phyloP scores from a whole-genome alignment of 164 flowering plant genomes.

The Vitis cinerea region DNA sequence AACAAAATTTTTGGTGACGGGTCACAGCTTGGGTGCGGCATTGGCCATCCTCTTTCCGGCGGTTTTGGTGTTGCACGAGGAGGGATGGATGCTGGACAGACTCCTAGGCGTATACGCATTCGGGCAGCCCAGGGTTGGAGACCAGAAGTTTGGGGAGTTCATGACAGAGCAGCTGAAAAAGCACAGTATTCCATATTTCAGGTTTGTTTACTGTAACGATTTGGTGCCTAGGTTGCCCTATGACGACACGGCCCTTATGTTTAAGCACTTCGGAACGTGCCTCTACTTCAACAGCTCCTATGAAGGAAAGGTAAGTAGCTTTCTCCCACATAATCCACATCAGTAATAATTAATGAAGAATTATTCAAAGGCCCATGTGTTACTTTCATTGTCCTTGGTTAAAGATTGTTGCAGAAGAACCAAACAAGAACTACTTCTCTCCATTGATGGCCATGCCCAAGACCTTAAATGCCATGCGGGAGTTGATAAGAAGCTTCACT shows the following conservation, averaged over 20 bases:
- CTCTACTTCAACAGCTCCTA: constrained; percentile 45
- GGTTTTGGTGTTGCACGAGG: constrained; percentile 42
- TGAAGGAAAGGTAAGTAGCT: constrained; percentile 42
- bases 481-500: constrained; percentile 38
- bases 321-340: background rate
- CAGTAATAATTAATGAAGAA: background rate
- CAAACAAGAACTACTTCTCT: constrained; percentile 53
- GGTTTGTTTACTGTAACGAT: constrained; percentile 59
- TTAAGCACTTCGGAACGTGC: constrained; percentile 62
- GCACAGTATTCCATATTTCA: constrained; percentile 23
- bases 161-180: constrained; percentile 30
- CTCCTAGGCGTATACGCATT: constrained; percentile 51
- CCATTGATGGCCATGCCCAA: constrained; percentile 17
- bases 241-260: constrained; percentile 39
- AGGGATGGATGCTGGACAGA: constrained; percentile 36
- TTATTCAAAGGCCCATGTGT: background rate
- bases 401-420: constrained; percentile 48
- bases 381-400: background rate
- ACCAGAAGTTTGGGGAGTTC: constrained; percentile 33
- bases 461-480: constrained; percentile 27
- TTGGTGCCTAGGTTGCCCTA: constrained; percentile 60
- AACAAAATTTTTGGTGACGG: constrained; percentile 50
- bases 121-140: constrained; percentile 78
- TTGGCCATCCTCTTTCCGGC: constrained; percentile 56
- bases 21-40: constrained; percentile 76